These are phyloP conservation scores for Acephala macrosclerotiorum DNA, from an alignment of 2,329 filamentous ascomycete species.

Conservation along the genomic window DNA sequence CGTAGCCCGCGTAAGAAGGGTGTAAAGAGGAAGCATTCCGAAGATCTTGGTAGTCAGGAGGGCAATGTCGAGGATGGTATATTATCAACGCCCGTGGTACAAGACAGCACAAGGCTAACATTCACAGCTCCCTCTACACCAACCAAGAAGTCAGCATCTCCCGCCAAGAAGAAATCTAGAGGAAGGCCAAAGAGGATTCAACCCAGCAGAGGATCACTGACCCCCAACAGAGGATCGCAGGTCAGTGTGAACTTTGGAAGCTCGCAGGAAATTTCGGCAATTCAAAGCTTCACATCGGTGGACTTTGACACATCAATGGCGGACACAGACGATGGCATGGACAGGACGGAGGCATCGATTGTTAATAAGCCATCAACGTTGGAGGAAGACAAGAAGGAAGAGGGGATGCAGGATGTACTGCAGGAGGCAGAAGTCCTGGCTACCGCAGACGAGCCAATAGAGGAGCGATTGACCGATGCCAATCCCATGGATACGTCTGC, in stretches of 20 bases:
- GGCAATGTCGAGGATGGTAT: slow-evolving; percentile 25
- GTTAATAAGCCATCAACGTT: not conserved
- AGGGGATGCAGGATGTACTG: not conserved
- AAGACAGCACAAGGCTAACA: not conserved
- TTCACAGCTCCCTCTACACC: slow-evolving; percentile 14
- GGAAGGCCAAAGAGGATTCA: slow-evolving; percentile 15
- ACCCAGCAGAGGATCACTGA: too few relatives aligned
- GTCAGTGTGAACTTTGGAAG: slow-evolving; percentile 1
- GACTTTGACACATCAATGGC: slow-evolving; percentile 27
- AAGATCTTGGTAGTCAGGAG: slow-evolving; percentile 36
- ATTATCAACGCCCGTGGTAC: not conserved
- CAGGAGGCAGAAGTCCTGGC: not conserved
- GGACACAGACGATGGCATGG: slow-evolving; percentile 11
- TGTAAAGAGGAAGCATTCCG: slow-evolving; percentile 35
- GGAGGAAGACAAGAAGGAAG: not conserved
- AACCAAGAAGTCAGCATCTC: slow-evolving; percentile 19
- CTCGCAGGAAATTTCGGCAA: slow-evolving; percentile 9
- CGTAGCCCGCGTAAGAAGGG: slow-evolving; percentile 13
- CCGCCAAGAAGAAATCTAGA: slow-evolving; percentile 27
- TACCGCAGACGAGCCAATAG: not conserved
- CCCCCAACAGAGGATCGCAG: slow-evolving; percentile 17
- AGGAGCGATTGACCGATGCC: not conserved
- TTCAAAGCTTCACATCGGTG: slow-evolving; percentile 20
- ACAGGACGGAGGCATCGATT: not conserved
- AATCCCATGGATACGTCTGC: slow-evolving; percentile 4